Conservation (phyloP, 257 asterid genomes). For the Fraxinus anomala region DNA sequence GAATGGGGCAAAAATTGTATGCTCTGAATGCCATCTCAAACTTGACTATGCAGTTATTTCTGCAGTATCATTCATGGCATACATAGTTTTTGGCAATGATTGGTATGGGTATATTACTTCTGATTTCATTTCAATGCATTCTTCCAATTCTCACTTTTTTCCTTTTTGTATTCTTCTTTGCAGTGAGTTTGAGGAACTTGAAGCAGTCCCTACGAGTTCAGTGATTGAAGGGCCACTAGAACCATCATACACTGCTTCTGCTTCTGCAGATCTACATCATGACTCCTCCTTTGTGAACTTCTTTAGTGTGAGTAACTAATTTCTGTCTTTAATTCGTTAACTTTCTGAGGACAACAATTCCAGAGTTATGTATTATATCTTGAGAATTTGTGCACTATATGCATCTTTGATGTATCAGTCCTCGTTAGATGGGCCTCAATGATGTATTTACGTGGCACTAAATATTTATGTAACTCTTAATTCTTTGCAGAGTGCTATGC, state of each 20-base stretch:
- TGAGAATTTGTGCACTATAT: neutral
- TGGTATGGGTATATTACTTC: neutral
- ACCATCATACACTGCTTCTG: conserved; percentile 30
- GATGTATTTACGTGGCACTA: neutral
- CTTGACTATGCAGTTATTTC: neutral
- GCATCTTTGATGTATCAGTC: neutral
- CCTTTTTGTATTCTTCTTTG: conserved; percentile 1
- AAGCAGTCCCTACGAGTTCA: conserved; percentile 37
- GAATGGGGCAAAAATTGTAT: neutral
- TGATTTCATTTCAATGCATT: conserved; percentile 6
- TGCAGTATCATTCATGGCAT: conserved; percentile 7
- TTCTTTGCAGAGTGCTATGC: conserved; percentile 34
- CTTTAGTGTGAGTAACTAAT: conserved; percentile 34
- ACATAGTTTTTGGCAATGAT: neutral
- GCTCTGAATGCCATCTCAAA: neutral
- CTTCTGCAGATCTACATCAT: conserved; percentile 28
- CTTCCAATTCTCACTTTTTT: neutral
- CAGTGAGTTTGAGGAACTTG: conserved; percentile 46
- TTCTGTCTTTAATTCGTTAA: neutral
- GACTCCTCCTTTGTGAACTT: conserved; percentile 40
- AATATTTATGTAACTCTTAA: neutral
- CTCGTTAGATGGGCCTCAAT: neutral
- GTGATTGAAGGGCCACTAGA: conserved; percentile 41
- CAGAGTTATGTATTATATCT: neutral
- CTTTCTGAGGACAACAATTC: neutral